Base-by-base conservation (phyloP, 2,329 filamentous ascomycete species). In the Sporothrix variecibatus region DNA sequence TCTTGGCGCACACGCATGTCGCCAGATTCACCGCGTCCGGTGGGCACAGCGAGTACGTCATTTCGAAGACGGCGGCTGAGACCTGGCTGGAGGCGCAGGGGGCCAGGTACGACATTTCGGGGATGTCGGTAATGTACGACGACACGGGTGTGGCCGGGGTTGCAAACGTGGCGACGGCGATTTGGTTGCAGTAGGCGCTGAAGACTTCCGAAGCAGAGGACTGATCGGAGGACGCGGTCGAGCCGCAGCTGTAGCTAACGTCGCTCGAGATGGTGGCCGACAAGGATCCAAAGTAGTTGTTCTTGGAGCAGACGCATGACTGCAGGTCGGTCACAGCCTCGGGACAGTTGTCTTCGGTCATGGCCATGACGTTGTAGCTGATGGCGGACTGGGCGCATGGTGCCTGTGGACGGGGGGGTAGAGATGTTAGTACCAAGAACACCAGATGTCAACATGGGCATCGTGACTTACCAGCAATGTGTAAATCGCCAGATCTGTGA, bases 251-350 rank as follows among this genome's bases (percentile, higher is more conserved):
- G 56, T 80, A 82, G 73, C 80, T 82, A 31, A 88, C 78, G 4
- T 82, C 83, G 17, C 73, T 77, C 11, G 83, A 84, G 28, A 88
- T 80, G 6, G 76, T 78, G 1, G 81, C 79, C 17, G 81, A 80
- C 72, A 88, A 78, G 3, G 82, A 80, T 3, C 79, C 81, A 20
- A 81, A 80, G 75, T 84, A 83, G 67, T 81, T 82, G 75, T 83
- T 82, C 78, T 87, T 85, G 17, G 84, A 85, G 80, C 87, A 89
- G n/a, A 87, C 82, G 74, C 87, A 89, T 9, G 83, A 84, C 76
- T 88, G 86, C 9, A 89, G 79, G 4, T 81, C 83, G 4, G 83
- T 82, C 17, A 83, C 83, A 5, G 79, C 84, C 34, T 84, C 80
- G 17, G 83, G 83, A 75, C 87, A 88, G 64, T 80, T 81, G 11